Evolutionary conservation across 352 stramenopile species (phyloP).

Genomic region (Phytophthora sp.): DNA sequence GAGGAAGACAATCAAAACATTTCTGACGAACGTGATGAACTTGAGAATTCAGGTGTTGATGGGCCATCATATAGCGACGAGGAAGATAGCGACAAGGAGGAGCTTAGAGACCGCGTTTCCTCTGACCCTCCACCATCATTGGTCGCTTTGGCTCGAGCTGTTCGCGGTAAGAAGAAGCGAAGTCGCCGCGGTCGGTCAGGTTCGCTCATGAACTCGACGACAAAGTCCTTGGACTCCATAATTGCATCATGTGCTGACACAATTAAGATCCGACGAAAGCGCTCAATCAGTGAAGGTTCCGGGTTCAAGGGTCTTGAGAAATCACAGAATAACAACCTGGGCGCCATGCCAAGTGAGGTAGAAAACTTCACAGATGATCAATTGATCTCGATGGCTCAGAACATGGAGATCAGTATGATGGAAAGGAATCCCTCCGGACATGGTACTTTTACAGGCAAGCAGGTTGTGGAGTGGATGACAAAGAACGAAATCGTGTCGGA

Average conservation of each 20-base stretch:
- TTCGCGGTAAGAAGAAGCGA: constrained; percentile 48
- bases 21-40: constrained; percentile 33
- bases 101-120: constrained; percentile 60
- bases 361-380: constrained; percentile 84
- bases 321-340: constrained; percentile 32
- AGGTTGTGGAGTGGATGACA: constrained; percentile 79
- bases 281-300: constrained; percentile 66
- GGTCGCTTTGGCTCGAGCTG: constrained; percentile 31
- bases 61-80: constrained; percentile 33
- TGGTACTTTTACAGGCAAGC: constrained; percentile 65
- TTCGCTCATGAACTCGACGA: constrained; percentile 64
- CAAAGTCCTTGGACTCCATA: constrained; percentile 75
- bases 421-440: constrained; percentile 41
- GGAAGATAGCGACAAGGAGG: constrained; percentile 44
- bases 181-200: constrained; percentile 54
- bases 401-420: constrained; percentile 69
- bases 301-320: constrained; percentile 35
- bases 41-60: constrained; percentile 25
- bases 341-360: constrained; percentile 54
- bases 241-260: constrained; percentile 64
- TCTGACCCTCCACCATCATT: constrained; percentile 57
- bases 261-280: constrained; percentile 52
- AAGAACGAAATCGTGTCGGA: constrained; percentile 81
- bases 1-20: constrained; percentile 32
- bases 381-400: constrained; percentile 78